These are phyloP conservation scores for Aspergillus alliaceus DNA, from an alignment of 2,329 filamentous ascomycete species.

Conservation along the genomic window DNA sequence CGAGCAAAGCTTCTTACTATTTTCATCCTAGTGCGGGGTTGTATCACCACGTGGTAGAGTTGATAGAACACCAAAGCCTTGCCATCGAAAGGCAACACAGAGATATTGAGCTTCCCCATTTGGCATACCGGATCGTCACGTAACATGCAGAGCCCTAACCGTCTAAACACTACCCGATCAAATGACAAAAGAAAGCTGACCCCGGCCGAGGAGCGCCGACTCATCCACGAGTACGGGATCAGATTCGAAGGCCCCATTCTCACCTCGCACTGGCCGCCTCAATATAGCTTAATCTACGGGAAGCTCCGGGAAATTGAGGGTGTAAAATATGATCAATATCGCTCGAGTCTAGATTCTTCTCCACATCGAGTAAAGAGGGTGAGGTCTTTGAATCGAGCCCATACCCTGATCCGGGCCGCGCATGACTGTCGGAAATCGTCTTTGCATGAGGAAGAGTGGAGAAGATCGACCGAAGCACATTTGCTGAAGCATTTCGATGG, in stretches of 20 bases:
- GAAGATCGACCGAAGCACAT: constrained; percentile 1
- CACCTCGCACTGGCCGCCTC: not conserved
- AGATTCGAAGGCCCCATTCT: not conserved
- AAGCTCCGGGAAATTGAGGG: not conserved
- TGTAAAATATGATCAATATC: constrained; percentile 1
- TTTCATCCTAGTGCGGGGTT: too few relatives aligned
- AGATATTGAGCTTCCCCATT: too few relatives aligned
- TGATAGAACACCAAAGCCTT: too few relatives aligned
- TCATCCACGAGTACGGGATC: constrained; percentile 1
- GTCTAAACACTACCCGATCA: too few relatives aligned
- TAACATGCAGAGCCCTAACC: too few relatives aligned
- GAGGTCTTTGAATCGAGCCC: constrained; percentile 1
- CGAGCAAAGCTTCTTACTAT: too few relatives aligned
- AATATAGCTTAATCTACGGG: not conserved
- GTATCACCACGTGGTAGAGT: too few relatives aligned
- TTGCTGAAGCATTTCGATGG: not conserved
- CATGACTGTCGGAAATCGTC: constrained; percentile 2
- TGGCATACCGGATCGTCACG: too few relatives aligned
- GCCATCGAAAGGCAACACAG: too few relatives aligned
- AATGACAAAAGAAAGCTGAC: too few relatives aligned
- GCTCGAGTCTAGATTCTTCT: not conserved
- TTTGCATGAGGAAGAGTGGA: constrained; percentile 3
- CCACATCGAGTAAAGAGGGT: not conserved
- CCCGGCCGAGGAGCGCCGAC: not conserved
- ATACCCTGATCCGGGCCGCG: not conserved